Evolutionary conservation across 345 rosid genomes (phyloP).

Genomic region (Citrus medica): DNA sequence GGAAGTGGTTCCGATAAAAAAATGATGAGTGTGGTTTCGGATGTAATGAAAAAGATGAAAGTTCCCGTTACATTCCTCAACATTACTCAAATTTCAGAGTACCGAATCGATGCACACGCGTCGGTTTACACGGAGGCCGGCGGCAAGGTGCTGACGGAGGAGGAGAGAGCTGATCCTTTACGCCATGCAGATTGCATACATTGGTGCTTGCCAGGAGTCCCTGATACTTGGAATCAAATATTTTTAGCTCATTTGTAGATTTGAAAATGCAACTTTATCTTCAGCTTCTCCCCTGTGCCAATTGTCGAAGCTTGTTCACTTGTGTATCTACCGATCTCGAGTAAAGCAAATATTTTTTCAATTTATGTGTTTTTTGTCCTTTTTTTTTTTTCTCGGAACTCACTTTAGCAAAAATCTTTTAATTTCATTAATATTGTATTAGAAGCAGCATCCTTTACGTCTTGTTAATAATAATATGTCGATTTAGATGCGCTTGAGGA

Average conservation of each 20-base stretch:
- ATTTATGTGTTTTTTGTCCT: neutral
- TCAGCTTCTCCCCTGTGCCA: neutral
- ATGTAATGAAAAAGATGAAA: slow-evolving; percentile 51
- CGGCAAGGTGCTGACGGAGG: slow-evolving; percentile 60
- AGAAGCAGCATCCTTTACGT: neutral
- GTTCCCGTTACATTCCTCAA: slow-evolving; percentile 69
- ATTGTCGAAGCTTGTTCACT: neutral
- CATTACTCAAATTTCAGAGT: slow-evolving; percentile 83
- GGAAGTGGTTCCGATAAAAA: slow-evolving; percentile 54
- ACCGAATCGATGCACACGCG: slow-evolving; percentile 77
- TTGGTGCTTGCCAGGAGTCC: slow-evolving; percentile 94
- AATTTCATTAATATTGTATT: neutral
- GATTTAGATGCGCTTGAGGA: no score
- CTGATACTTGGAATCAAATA: slow-evolving; percentile 88
- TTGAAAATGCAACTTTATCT: neutral
- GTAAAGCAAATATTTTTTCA: neutral
- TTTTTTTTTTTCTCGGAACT: neutral
- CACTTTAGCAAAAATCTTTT: neutral
- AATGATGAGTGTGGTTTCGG: slow-evolving; percentile 69
- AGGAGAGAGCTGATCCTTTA: slow-evolving; percentile 62
- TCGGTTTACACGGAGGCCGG: slow-evolving; percentile 77
- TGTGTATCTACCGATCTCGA: neutral
- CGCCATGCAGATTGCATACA: slow-evolving; percentile 88
- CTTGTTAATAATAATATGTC: neutral
- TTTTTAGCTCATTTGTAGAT: slow-evolving; percentile 67